phyloP scores from a whole-genome alignment of 2,329 filamentous ascomycete genomes.

The Fusarium setosum region DNA sequence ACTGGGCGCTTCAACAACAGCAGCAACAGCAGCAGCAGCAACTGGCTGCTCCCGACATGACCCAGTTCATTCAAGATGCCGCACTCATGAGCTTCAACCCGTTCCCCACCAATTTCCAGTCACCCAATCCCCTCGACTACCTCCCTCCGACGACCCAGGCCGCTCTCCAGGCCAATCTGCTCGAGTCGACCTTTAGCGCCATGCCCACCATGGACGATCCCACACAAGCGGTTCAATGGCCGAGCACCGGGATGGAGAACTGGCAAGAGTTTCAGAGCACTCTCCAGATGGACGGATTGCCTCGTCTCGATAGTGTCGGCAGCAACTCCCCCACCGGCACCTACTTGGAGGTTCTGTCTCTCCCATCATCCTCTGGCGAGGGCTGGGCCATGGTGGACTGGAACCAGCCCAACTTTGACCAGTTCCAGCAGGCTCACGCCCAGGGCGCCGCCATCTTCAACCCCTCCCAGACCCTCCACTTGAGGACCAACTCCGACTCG shows the following conservation, averaged over 20 bases:
- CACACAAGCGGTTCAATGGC: slow-evolving; percentile 69
- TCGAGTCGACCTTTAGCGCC: slow-evolving; percentile 72
- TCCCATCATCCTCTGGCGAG: slow-evolving; percentile 84
- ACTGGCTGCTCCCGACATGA: slow-evolving; percentile 58
- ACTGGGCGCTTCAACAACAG: slow-evolving; percentile 71
- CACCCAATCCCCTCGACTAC: slow-evolving; percentile 69
- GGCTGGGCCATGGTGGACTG: slow-evolving; percentile 87
- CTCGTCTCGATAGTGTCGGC: slow-evolving; percentile 54
- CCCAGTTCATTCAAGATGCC: slow-evolving; percentile 67
- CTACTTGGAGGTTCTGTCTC: slow-evolving; percentile 86
- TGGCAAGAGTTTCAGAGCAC: slow-evolving; percentile 82
- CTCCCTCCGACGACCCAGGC: slow-evolving; percentile 72
- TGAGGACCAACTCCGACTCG: slow-evolving; percentile 88
- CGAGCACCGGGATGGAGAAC: slow-evolving; percentile 71
- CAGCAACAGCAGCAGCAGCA: slow-evolving; percentile 54
- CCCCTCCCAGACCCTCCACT: slow-evolving; percentile 88
- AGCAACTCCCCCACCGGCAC: slow-evolving; percentile 60
- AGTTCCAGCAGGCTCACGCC: slow-evolving; percentile 62
- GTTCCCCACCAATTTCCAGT: slow-evolving; percentile 63
- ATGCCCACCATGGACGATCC: slow-evolving; percentile 68
- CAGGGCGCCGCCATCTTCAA: slow-evolving; percentile 84
- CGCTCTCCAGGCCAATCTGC: slow-evolving; percentile 69
- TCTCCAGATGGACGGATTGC: slow-evolving; percentile 63
- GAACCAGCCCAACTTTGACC: slow-evolving; percentile 75
- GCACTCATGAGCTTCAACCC: slow-evolving; percentile 67